These are phyloP conservation scores for Ophiostoma ulmi DNA, from an alignment of 2,329 filamentous ascomycete species.

Conservation along the genomic window DNA sequence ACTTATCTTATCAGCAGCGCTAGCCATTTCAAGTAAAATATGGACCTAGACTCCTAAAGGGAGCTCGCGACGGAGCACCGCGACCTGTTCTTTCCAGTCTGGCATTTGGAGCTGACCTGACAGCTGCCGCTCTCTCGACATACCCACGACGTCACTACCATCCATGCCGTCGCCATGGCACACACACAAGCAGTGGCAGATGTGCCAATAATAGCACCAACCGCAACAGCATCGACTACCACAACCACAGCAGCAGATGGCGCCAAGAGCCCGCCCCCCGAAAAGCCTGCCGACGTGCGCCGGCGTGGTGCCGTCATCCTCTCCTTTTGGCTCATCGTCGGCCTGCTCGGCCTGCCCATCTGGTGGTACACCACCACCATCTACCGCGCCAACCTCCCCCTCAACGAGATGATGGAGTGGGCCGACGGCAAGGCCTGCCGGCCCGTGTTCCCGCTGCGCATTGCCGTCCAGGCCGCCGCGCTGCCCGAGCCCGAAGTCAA, in stretches of 20 bases:
- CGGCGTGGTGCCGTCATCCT: slow-evolving; percentile 70
- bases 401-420: slow-evolving; percentile 86
- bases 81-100: slow-evolving; percentile 10
- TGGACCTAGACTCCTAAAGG: not conserved
- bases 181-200: slow-evolving; percentile 8
- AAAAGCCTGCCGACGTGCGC: slow-evolving; percentile 63
- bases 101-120: not conserved
- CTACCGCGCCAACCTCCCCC: slow-evolving; percentile 75
- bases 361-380: slow-evolving; percentile 96
- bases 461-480: slow-evolving; percentile 66
- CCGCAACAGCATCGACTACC: not conserved
- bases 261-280: slow-evolving; percentile 59
- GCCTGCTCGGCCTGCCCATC: slow-evolving; percentile 80
- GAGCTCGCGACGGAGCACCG: slow-evolving; percentile 8
- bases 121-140: not conserved
- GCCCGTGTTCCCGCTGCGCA: slow-evolving; percentile 79
- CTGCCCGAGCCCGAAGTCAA: slow-evolving; percentile 64
- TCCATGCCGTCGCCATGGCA: slow-evolving; percentile 14
- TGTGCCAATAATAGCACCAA: not conserved
- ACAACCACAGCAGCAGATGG: not conserved
- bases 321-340: slow-evolving; percentile 85
- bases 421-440: slow-evolving; percentile 88
- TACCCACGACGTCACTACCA: slow-evolving; percentile 6
- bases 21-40: not conserved
- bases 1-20: not conserved